Conservation (phyloP, 106 monocot genomes). For the Chionographis japonica region DNA sequence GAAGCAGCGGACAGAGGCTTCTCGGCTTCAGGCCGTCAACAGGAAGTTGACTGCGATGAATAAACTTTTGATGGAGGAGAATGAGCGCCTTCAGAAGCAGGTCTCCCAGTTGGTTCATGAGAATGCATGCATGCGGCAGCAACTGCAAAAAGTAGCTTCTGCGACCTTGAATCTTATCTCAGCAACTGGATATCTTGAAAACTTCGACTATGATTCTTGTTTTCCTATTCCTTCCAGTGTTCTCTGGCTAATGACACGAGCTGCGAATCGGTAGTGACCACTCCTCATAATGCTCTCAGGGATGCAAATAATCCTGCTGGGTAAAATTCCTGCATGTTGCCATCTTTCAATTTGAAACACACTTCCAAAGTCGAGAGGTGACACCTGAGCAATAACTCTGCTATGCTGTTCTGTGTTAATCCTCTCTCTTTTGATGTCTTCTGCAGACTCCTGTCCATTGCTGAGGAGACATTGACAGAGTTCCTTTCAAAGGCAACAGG, state of each 20-base stretch:
- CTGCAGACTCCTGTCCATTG: conserved; percentile 76
- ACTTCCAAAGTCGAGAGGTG: no score
- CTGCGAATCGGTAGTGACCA: conserved; percentile 85
- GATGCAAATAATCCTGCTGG: conserved; percentile 87
- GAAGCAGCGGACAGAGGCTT: conserved; percentile 89
- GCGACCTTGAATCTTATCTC: not conserved
- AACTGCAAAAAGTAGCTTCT: conserved; percentile 65
- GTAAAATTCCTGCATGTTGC: conserved; percentile 32
- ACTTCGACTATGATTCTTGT: not conserved
- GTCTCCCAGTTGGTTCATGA: conserved; percentile 83
- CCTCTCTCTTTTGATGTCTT: not conserved
- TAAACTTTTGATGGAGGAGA: conserved; percentile 97
- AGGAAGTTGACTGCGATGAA: conserved; percentile 91
- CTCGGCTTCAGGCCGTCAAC: conserved; percentile 85
- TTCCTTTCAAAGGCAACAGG: conserved; percentile 99
- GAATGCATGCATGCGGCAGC: conserved; percentile 84
- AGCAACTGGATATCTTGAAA: not conserved
- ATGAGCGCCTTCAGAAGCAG: conserved; percentile 94
- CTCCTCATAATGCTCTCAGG: conserved; percentile 66
- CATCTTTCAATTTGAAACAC: no score
- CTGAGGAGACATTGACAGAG: conserved; percentile 94
- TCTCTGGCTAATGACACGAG: conserved; percentile 75
- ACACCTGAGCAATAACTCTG: not conserved
- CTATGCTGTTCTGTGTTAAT: not conserved
- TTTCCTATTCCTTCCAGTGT: conserved; percentile 25